Evolutionary conservation across 2,329 filamentous ascomycete genomes (phyloP).

Genomic region (Colletotrichum sojae): DNA sequence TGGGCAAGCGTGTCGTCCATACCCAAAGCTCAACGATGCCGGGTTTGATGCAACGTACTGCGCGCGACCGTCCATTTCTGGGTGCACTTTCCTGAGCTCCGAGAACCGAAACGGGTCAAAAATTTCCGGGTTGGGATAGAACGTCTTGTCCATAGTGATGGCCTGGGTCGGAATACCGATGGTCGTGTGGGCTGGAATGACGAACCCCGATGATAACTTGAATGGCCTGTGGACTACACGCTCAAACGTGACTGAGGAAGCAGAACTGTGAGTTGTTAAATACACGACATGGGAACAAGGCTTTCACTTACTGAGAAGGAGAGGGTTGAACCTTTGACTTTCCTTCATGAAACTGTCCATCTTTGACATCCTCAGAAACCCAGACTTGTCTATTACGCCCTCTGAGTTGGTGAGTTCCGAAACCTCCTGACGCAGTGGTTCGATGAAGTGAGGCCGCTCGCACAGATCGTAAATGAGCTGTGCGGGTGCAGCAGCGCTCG

Average conservation of each 20-base stretch:
- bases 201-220: background rate
- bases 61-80: slow-evolving; percentile 1
- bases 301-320: slow-evolving; percentile 1
- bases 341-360: slow-evolving; percentile 22
- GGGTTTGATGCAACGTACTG: slow-evolving; percentile 21
- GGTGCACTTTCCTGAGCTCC: background rate
- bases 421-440: slow-evolving; percentile 5
- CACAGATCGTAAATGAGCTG: slow-evolving; percentile 48
- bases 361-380: slow-evolving; percentile 4
- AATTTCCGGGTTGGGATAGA: background rate
- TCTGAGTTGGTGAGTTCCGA: background rate
- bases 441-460: slow-evolving; percentile 3
- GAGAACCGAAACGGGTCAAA: background rate
- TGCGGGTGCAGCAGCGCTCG: slow-evolving; percentile 44
- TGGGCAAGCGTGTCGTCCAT: slow-evolving; percentile 23
- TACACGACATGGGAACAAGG: background rate
- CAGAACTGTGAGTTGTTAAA: background rate
- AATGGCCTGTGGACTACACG: background rate
- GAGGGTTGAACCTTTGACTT: slow-evolving; percentile 14
- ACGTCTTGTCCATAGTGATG: slow-evolving; percentile 6
- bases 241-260: slow-evolving; percentile 2
- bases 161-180: slow-evolving; percentile 17
- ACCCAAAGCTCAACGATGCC: slow-evolving; percentile 15
- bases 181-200: slow-evolving; percentile 11
- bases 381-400: background rate